Base-by-base conservation (phyloP, 2,329 filamentous ascomycete genomes). In the Bipolaris oryzae region DNA sequence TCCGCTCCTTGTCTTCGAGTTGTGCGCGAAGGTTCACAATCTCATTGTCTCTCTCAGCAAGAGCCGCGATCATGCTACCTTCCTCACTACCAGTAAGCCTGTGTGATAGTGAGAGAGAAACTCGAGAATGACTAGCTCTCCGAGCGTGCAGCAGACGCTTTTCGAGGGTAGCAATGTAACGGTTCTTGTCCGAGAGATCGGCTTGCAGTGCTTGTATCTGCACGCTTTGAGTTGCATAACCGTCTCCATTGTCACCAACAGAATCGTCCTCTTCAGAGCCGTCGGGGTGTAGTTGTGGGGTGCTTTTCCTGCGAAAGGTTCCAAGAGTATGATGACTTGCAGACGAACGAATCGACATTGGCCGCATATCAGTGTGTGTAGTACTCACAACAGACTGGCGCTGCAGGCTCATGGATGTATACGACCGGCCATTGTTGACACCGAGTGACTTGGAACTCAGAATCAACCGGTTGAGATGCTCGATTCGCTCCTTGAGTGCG, bases 181-280 rank as follows among this genome's bases (percentile, higher is more conserved):
- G 89, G 68, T 95, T 98, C 80, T 96, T 97, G 78, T 99, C 95
- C n/a, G 85, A 86, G 44, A 99, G 84, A 74, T 99, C 95, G n/a
- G 92, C 87, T 75, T 96, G 95, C 45, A 99, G 79, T n/a, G 96
- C 90, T 47, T 88, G 87, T 66, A 97, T 92, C 72, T 97, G 95
- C n/a, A 91, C 86, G 41, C 88, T 81, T 46, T 96, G 78, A 21
- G 90, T 91, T 7, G 95, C 95, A 23, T 85, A 89, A 1, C 93
- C 94, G 67, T 97, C 92, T 16, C 90, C 93, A 71, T 89, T 94
- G 69, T 96, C 92, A 48, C 91, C 93, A 13, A 88, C 72, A 39
- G 85, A 89, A 35, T 78, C 77, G 41, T 76, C 74, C 44, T 79
- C 77, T 47, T 77, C 74, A 3, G 74, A 76, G 1, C 73, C 72